Conservation (phyloP, 2,329 filamentous ascomycete genomes). For the Cercospora berteroae region DNA sequence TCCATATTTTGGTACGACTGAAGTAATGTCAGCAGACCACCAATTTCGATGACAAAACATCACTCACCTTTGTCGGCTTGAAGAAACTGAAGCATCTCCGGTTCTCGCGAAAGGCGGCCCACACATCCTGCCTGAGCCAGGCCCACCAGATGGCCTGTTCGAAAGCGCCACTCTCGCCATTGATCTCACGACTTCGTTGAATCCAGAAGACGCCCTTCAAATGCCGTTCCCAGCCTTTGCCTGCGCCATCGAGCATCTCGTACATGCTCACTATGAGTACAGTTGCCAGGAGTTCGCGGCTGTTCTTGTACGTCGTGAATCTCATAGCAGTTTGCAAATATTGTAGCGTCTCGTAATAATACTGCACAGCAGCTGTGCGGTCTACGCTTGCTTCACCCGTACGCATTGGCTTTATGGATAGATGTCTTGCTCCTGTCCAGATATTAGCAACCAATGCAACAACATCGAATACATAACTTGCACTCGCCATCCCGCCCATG, state of each 20-base stretch:
- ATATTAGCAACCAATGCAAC: not conserved
- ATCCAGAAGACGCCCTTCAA: conserved; percentile 66
- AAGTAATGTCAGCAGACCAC: not conserved
- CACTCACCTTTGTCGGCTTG: conserved; percentile 48
- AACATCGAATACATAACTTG: not conserved
- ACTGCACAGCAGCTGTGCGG: conserved; percentile 45
- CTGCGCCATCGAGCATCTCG: conserved; percentile 63
- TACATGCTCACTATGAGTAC: conserved; percentile 62
- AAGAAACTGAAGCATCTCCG: conserved; percentile 59
- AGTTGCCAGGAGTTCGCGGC: conserved; percentile 58
- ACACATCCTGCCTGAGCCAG: conserved; percentile 65
- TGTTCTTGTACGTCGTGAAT: conserved; percentile 57
- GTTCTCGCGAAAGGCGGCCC: conserved; percentile 61
- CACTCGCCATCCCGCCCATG: not conserved
- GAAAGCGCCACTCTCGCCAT: conserved; percentile 58
- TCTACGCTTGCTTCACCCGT: conserved; percentile 32
- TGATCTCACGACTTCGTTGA: conserved; percentile 59
- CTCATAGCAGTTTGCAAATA: conserved; percentile 61
- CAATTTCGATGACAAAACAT: not conserved
- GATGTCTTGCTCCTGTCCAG: conserved; percentile 47
- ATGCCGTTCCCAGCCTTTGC: conserved; percentile 60
- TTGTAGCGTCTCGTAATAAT: conserved; percentile 62
- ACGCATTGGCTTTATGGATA: conserved; percentile 42
- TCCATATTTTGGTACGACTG: conserved; percentile 47
- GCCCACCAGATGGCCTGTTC: conserved; percentile 63